Base-by-base conservation (phyloP, 169 alveolate genomes). In the Eimeria sp. region DNA sequence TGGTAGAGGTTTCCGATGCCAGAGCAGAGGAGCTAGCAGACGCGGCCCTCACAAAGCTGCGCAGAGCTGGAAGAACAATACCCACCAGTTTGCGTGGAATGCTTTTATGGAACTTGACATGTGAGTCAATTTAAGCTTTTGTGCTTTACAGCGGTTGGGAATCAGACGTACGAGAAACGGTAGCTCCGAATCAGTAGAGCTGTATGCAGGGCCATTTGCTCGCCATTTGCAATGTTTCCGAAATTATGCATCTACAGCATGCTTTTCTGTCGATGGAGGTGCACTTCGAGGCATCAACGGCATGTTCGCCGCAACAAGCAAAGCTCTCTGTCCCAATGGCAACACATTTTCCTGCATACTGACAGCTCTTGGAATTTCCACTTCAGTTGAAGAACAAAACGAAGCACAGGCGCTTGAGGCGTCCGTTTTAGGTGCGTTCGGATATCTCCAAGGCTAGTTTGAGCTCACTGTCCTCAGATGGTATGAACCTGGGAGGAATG, bases 271-370 rank as follows among this genome's bases (percentile, higher is more conserved):
- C 20, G 82, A 87, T 3, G 54, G 70, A 10, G 61, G 63, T 6
- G 93, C 25, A 5, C 45, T 87, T 16, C 51, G 82, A 63, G 93
- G 93, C 43, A n/a, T 87, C 51, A 45, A 87, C 54, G 93, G 93
- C 11, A 63, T 87, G 54, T 87, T 87, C 54, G 83, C 65, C 22
- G 63, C 61, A 63, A 45, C 93, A 87, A 58, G 65, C 82, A 87
- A 40, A 40, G 43, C 25, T 47, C 49, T 11, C 34, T 87, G 93
- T 20, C 93, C 93, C 10, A n/a, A 34, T 6, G 80, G 80, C 61
- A 34, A n/a, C 58, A 87, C 75, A 1, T 18, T 87, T 2, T 40
- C 93, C 54, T 87, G 93, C 63, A 51, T 30, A 11, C n/a, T 87
- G 65, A 4, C 65, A n/a, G 93, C 83, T 18, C 83, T 87, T 27